These are phyloP conservation scores for Populus simonii DNA, from an alignment of 345 rosid genomes.

Conservation along the genomic window DNA sequence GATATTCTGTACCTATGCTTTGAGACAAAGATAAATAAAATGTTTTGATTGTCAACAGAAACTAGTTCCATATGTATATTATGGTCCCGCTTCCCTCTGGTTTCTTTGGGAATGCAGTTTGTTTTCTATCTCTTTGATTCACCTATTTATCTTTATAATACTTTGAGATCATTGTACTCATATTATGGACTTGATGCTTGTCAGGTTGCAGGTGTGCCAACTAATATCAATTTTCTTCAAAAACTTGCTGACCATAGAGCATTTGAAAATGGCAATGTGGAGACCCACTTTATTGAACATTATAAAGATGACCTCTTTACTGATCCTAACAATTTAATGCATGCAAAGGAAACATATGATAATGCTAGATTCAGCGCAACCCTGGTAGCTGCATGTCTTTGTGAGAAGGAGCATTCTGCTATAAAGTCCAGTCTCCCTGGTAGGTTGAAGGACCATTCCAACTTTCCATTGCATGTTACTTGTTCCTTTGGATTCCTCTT, in stretches of 20 bases:
- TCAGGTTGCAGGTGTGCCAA: conserved; percentile 96
- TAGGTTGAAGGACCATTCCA: conserved; percentile 34
- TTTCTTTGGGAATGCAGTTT: background rate
- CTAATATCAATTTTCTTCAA: conserved; percentile 76
- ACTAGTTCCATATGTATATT: no score
- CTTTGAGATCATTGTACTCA: background rate
- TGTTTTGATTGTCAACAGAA: no score
- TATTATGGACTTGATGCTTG: conserved; percentile 22
- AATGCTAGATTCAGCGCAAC: conserved; percentile 55
- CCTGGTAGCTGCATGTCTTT: conserved; percentile 73
- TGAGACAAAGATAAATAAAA: no score
- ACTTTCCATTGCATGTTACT: conserved; percentile 8
- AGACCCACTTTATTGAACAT: conserved; percentile 91
- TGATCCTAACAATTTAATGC: conserved; percentile 48
- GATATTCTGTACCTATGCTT: background rate
- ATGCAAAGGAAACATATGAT: conserved; percentile 42
- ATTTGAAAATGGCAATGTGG: conserved; percentile 76
- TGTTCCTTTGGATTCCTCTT: conserved; percentile 10
- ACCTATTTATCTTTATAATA: background rate
- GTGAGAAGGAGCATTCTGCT: conserved; percentile 48
- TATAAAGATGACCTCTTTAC: conserved; percentile 67
- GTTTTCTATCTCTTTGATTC: background rate
- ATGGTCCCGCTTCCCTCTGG: no score
- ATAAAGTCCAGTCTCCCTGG: conserved; percentile 45
- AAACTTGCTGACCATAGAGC: conserved; percentile 71